Conservation (phyloP, 176 grass and related monocot genomes). For the Lolium perenne region DNA sequence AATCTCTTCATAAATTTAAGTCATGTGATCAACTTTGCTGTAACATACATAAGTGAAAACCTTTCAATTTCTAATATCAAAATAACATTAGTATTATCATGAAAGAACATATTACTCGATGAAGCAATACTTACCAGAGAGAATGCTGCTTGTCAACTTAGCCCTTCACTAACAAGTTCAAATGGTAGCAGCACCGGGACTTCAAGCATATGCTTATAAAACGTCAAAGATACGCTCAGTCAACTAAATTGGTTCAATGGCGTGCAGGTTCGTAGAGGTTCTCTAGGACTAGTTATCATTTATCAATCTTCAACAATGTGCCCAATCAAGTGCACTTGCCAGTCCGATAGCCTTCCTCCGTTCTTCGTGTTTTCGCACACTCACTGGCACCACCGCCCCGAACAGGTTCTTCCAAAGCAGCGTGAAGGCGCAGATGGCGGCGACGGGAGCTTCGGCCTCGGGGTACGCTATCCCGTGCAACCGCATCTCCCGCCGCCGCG, state of each 20-base stretch:
- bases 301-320: conserved; percentile 50
- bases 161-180: conserved; percentile 24
- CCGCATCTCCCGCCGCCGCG: conserved; percentile 67
- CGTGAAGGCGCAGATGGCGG: conserved; percentile 63
- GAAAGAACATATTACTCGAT: conserved; percentile 27
- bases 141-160: conserved; percentile 21
- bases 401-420: too few species aligned
- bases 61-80: not conserved
- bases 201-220: conserved; percentile 5
- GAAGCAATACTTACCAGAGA: not conserved
- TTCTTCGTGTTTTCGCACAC: conserved; percentile 58
- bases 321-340: conserved; percentile 42
- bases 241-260: conserved; percentile 33
- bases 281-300: not conserved
- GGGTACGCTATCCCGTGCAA: conserved; percentile 53
- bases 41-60: conserved; percentile 1
- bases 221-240: conserved; percentile 51
- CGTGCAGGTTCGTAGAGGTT: conserved; percentile 45
- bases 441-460: conserved; percentile 50
- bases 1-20: too few species aligned
- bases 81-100: not conserved
- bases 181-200: not conserved
- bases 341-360: conserved; percentile 51
- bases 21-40: not conserved
- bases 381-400: not conserved